Conservation (phyloP, 2,329 filamentous ascomycete species). For the Tothia fuscella region DNA sequence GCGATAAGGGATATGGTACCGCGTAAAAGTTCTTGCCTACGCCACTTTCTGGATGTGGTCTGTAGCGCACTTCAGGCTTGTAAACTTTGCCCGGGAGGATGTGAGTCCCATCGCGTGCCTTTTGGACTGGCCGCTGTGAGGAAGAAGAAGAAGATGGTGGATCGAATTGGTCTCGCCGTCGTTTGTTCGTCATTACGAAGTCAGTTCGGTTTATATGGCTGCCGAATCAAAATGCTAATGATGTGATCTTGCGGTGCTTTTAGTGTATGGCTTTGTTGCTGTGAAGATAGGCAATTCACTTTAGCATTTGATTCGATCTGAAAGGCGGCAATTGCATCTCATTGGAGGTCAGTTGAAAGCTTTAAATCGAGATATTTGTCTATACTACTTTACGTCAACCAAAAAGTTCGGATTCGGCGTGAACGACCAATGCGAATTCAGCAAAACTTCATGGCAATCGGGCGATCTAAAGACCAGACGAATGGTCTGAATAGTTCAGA, state of each 20-base stretch:
- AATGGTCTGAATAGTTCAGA: background rate
- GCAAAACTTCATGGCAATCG: too few species aligned
- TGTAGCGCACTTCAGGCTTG: conserved; percentile 13
- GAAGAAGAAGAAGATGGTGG: background rate
- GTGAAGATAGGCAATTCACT: background rate
- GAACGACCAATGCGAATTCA: too few species aligned
- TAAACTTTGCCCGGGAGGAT: conserved; percentile 10
- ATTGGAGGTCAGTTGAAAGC: background rate
- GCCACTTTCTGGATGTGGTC: conserved; percentile 16
- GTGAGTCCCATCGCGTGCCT: conserved; percentile 13
- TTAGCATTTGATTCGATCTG: background rate
- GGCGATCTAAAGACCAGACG: too few species aligned
- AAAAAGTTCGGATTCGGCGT: too few species aligned
- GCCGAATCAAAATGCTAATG: background rate
- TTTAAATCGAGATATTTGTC: too few species aligned
- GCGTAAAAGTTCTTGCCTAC: conserved; percentile 18
- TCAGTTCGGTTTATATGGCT: background rate
- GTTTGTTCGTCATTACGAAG: background rate
- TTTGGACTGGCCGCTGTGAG: conserved; percentile 3
- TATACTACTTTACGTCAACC: too few species aligned
- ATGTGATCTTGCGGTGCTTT: background rate
- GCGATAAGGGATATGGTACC: conserved; percentile 17
- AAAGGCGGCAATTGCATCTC: background rate
- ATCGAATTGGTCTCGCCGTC: background rate
- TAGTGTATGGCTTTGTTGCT: background rate